Evolutionary conservation across 805 yeast genomes (phyloP).

Genomic region (Saccharomycopsis javanensis): DNA sequence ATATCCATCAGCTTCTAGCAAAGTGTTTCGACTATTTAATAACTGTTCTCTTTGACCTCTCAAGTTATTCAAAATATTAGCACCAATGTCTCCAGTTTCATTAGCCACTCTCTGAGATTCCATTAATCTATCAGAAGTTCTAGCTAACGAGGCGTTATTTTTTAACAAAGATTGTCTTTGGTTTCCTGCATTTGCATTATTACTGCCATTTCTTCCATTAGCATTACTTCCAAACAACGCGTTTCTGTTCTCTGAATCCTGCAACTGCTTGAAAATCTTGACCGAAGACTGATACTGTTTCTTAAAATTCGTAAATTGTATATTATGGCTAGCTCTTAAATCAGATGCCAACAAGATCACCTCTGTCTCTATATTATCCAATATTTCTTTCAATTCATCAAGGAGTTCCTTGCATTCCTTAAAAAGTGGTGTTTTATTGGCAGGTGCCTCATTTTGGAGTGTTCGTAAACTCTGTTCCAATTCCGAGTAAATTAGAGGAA

Average conservation of each 20-base stretch:
- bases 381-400: constrained; percentile 77
- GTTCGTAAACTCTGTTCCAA: constrained; percentile 51
- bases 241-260: constrained; percentile 64
- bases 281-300: constrained; percentile 50
- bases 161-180: constrained; percentile 77
- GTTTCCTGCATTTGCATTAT: constrained; percentile 23
- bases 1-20: constrained; percentile 83
- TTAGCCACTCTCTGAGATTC: constrained; percentile 86
- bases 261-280: constrained; percentile 40
- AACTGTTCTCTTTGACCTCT: constrained; percentile 92
- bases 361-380: constrained; percentile 79
- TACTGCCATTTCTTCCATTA: constrained; percentile 7
- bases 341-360: constrained; percentile 74
- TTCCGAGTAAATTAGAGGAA: constrained; percentile 59
- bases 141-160: constrained; percentile 71
- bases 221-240: constrained; percentile 68
- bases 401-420: constrained; percentile 54
- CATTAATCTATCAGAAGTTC: constrained; percentile 71
- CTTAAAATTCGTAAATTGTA: constrained; percentile 66
- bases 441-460: constrained; percentile 3
- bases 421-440: constrained; percentile 23
- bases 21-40: constrained; percentile 71
- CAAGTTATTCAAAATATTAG: constrained; percentile 78
- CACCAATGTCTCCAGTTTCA: constrained; percentile 88
- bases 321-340: constrained; percentile 59